Evolutionary conservation across 2,329 filamentous ascomycete genomes (phyloP), one percentile per base, ranked within the genome.

Genomic region (Fusarium sarcochroum): DNA sequence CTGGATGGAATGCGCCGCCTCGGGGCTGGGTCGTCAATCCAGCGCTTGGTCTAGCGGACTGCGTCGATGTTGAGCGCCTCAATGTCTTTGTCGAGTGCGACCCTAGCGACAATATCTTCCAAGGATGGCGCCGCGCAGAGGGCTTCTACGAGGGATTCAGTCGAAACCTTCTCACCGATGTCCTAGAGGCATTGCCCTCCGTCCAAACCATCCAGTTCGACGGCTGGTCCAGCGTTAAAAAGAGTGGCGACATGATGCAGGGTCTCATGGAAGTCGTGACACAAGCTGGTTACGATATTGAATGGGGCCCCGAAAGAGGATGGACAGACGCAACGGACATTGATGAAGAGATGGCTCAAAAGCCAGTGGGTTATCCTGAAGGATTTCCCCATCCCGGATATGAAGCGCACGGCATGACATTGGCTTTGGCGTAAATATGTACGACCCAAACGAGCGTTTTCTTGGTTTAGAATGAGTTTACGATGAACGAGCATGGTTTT

Each of bases 101-200:
- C 73, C 91, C 92, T 0, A 91, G 89, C 52, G 86, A 91, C 70
- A 84, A 83, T 27, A 80, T 89, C 20, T 93, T 92, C 71, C 86
- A 87, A 55, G 91, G 90, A 0, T 94, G 91, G 72, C 85, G 90
- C 15, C 84, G 86, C 25, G 84, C 85, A 2, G 85, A 90, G 25
- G 87, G 89, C 2, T 93, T 91, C 67, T 94, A 93, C 74, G 91
- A 93, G 62, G 78, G 77, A 7, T 94, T 93, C 73, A 89, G 86
- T 25, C 80, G 84, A 13, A 79, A 81, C 3, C 78, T 94, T 27
- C 75, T 94, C 8, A 77, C 80, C 6, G 82, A 80, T 9, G 83
- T 93, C 5, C 73, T 93, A 3, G 79, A 81, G 2, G 83, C 84
- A 55, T 78, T 91, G 58, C 87, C 90, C 0, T 83, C 81, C 37